Evolutionary conservation across 2,329 filamentous ascomycete genomes (phyloP).

Genomic region (Sporothrix globosa): DNA sequence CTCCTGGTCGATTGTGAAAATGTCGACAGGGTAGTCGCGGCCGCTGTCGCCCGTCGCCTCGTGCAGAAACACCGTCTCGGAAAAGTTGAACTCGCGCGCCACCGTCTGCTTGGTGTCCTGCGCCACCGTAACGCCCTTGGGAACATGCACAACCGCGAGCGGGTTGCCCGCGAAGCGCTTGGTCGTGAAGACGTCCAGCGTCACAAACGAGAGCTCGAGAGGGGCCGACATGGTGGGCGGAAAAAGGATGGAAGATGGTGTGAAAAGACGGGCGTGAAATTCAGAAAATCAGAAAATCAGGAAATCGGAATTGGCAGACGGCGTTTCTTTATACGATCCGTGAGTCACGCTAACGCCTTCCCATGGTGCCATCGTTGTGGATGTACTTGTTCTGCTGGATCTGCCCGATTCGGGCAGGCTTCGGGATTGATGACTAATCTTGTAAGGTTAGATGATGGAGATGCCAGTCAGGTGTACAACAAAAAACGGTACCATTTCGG

Average conservation of each 20-base stretch:
- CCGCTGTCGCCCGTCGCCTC: slow-evolving; percentile 43
- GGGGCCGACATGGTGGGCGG: not conserved
- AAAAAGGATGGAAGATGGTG: not conserved
- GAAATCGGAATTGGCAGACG: not conserved
- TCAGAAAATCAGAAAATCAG: too few species aligned
- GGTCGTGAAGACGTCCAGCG: slow-evolving; percentile 62
- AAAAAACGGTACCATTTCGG: too few species aligned
- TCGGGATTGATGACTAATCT: not conserved
- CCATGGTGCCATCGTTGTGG: not conserved
- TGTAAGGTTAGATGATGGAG: not conserved
- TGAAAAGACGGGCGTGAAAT: not conserved
- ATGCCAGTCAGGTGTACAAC: too few species aligned
- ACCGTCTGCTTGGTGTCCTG: slow-evolving; percentile 61
- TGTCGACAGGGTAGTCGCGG: slow-evolving; percentile 53
- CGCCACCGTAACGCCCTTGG: slow-evolving; percentile 47
- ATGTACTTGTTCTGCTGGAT: not conserved
- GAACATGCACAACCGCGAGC: slow-evolving; percentile 62
- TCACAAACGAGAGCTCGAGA: slow-evolving; percentile 51
- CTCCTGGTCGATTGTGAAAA: slow-evolving; percentile 60
- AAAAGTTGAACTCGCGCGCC: slow-evolving; percentile 66
- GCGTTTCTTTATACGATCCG: not conserved
- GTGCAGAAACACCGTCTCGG: slow-evolving; percentile 66
- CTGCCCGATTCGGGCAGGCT: not conserved
- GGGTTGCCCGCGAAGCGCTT: slow-evolving; percentile 60
- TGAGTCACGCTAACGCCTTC: not conserved